Evolutionary conservation across 345 rosid genomes (phyloP).

Genomic region (Linum tenue): DNA sequence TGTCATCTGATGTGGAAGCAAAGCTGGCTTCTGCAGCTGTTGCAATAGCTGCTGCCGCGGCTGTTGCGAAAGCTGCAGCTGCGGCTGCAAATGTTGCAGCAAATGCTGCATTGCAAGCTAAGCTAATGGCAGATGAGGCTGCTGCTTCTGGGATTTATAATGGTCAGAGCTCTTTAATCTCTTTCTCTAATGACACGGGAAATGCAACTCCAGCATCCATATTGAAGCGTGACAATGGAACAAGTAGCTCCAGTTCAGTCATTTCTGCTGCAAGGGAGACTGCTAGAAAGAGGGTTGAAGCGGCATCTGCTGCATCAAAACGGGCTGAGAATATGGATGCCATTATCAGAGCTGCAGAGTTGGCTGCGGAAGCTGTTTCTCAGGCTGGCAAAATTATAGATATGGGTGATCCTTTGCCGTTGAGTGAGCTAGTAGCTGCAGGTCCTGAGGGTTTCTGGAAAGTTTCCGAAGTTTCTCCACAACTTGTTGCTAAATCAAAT

Average conservation of each 20-base stretch:
- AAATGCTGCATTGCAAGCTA: conserved; percentile 89
- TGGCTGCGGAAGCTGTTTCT: conserved; percentile 88
- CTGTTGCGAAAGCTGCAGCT: conserved; percentile 97
- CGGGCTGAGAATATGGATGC: conserved; percentile 90
- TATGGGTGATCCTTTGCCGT: conserved; percentile 63
- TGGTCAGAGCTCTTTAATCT: conserved; percentile 25
- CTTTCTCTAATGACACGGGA: conserved; percentile 29
- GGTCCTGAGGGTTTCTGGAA: conserved; percentile 79
- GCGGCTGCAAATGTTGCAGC: conserved; percentile 95
- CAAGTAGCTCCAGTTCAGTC: conserved; percentile 45
- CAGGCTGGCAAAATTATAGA: conserved; percentile 90
- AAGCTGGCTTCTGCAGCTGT: conserved; percentile 79
- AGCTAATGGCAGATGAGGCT: conserved; percentile 89
- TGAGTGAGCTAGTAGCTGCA: conserved; percentile 51
- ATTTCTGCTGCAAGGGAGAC: conserved; percentile 74
- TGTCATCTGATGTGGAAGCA: conserved; percentile 48
- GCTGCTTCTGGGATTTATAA: conserved; percentile 25
- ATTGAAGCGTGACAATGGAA: conserved; percentile 43
- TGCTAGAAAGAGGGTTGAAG: conserved; percentile 75
- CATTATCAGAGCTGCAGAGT: conserved; percentile 83
- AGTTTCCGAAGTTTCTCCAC: conserved; percentile 33
- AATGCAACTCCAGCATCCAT: conserved; percentile 50
- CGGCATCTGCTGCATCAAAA: conserved; percentile 82
- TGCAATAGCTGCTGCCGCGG: conserved; percentile 81
- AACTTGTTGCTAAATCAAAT: conserved; percentile 23